Base-by-base conservation (phyloP, 441 rosid genomes). In the Erodium chrysanthum region DNA sequence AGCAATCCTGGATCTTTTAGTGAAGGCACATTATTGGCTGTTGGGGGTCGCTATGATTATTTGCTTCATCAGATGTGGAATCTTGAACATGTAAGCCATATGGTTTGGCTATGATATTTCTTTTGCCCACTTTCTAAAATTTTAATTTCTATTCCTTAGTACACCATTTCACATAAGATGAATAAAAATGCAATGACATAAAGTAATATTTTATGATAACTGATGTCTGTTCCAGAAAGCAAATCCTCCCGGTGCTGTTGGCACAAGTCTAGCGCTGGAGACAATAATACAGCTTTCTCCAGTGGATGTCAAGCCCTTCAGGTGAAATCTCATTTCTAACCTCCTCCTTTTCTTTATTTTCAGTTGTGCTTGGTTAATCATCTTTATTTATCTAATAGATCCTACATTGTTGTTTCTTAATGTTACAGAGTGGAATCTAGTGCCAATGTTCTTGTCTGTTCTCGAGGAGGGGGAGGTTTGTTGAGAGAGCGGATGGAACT, bases 391-490 rank as follows among this genome's bases (percentile, higher is more conserved):
- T 31, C 40, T 14, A 50, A 15, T 35, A 1, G 59, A 17, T 18
- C 21, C 23, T 2, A 52, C 23, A 7, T 31, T 29, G 9, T 23
- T 7, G 58, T 17, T 70, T 65, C 18, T 22, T 72, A 23, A 68
- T 67, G 35, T 66, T 69, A 66, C 78, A 91, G 97, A 84, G 86
- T 83, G 81, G 96, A 89, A 77, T 66, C 78, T 66, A 68, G 83
- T 60, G 80, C 84, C 69, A 81, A 69, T 67, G 74, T 93, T 71
- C 98, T 93, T 71, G 91, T 93, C 71, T 93, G 98, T 82, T 93
- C 98, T 73, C 88, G 85, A 81, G 98, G 98, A 72, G 98, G 98
- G 2, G 98, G 98, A 5, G 97, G 98, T 69, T 82, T 93, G 77
- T 81, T 93, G 81, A 78, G 78, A 68, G 90, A 93, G 75, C 96